These are phyloP conservation scores for Plicaturopsis crispa DNA, from an alignment of 768 basidiomycete species.

Conservation along the genomic window DNA sequence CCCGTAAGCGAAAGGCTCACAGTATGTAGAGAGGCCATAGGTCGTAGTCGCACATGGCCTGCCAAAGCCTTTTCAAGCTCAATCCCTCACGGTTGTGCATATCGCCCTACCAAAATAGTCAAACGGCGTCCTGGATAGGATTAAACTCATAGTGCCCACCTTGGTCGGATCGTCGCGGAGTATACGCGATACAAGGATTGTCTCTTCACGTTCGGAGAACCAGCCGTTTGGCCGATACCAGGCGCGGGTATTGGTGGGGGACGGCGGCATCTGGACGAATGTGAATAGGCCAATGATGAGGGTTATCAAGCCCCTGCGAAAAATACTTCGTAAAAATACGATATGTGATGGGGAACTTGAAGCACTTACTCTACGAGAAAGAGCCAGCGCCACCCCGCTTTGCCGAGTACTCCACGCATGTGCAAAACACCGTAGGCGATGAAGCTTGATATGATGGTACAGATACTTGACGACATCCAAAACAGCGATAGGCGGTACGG, in stretches of 20 bases:
- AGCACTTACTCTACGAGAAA: constrained; percentile 43
- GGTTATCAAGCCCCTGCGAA: constrained; percentile 35
- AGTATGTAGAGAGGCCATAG: constrained; percentile 61
- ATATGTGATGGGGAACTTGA: background rate
- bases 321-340: background rate
- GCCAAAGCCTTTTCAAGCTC: constrained; percentile 40
- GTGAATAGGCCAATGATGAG: constrained; percentile 43
- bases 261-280: constrained; percentile 54
- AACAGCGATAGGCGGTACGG: constrained; percentile 49
- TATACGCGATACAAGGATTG: constrained; percentile 53
- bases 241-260: constrained; percentile 49
- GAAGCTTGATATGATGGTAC: constrained; percentile 42
- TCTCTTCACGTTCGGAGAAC: constrained; percentile 57
- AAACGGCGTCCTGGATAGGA: background rate
- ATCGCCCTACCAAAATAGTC: constrained; percentile 30
- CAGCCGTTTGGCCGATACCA: constrained; percentile 56
- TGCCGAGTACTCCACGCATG: constrained; percentile 46
- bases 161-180: constrained; percentile 59
- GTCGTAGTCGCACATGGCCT: constrained; percentile 51
- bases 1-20: constrained; percentile 15
- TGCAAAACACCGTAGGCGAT: constrained; percentile 55
- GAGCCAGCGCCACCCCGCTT: constrained; percentile 53
- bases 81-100: constrained; percentile 69
- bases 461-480: constrained; percentile 43
- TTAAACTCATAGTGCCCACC: constrained; percentile 15